These are phyloP conservation scores for Friedmanniomyces simplex DNA, from an alignment of 495 filamentous ascomycete species.

Conservation along the genomic window DNA sequence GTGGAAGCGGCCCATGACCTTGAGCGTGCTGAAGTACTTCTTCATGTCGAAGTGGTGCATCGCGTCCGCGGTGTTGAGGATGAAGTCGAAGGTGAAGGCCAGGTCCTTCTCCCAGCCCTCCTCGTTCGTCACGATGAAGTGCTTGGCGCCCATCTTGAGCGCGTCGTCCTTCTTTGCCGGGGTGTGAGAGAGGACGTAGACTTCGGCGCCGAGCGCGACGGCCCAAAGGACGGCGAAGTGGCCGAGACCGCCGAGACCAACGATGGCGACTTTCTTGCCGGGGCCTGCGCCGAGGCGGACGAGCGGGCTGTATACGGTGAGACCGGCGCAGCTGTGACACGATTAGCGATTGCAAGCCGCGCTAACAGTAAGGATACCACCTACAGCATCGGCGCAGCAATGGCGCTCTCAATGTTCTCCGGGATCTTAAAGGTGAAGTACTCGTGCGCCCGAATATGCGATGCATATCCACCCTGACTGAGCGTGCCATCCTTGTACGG, in stretches of 20 bases:
- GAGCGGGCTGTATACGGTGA: constrained; percentile 71
- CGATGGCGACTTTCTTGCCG: constrained; percentile 65
- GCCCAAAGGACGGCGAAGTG: constrained; percentile 36
- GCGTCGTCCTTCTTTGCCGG: constrained; percentile 35
- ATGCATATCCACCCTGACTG: constrained; percentile 55
- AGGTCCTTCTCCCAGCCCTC: constrained; percentile 34
- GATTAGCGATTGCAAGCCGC: background rate
- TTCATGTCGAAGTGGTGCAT: constrained; percentile 57
- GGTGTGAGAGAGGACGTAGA: constrained; percentile 36
- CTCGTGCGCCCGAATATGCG: constrained; percentile 64
- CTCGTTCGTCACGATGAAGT: constrained; percentile 32
- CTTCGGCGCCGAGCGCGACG: constrained; percentile 35
- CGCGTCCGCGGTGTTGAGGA: constrained; percentile 62
- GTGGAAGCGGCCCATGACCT: constrained; percentile 75
- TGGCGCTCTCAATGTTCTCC: constrained; percentile 50
- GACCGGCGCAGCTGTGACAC: constrained; percentile 52
- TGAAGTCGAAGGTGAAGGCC: constrained; percentile 59
- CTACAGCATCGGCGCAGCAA: constrained; percentile 76
- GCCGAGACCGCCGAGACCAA: constrained; percentile 32
- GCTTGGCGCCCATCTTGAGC: constrained; percentile 33
- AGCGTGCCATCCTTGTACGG: constrained; percentile 52
- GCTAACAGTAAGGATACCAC: background rate
- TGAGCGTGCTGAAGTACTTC: constrained; percentile 66
- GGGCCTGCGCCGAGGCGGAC: constrained; percentile 62
- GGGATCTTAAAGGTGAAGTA: constrained; percentile 76